Evolutionary conservation across 371 early-diverging fungal genomes (phyloP).

Genomic region (Mitosporidium daphniae): DNA sequence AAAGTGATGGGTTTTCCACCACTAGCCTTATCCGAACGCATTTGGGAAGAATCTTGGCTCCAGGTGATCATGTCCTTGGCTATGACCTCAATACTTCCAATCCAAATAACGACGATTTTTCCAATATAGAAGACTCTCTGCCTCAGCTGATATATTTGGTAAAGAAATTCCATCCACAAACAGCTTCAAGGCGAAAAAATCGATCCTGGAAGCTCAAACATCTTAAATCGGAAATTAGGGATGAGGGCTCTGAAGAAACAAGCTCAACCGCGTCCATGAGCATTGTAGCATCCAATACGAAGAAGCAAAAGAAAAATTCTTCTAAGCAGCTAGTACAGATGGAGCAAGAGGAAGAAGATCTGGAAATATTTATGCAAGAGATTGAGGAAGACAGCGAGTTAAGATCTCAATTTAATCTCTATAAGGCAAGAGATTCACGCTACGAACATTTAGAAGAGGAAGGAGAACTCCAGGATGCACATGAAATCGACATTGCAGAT

Average conservation of each 20-base stretch:
- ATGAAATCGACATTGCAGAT: no score
- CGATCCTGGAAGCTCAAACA: no score
- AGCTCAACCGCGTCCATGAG: no score
- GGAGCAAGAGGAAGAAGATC: constrained; percentile 27
- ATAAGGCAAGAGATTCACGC: no score
- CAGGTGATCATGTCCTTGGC: constrained; percentile 42
- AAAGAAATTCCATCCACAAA: no score
- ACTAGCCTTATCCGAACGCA: constrained; percentile 54
- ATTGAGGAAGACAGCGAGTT: constrained; percentile 79
- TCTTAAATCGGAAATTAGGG: no score
- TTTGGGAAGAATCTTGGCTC: constrained; percentile 43
- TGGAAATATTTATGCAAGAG: constrained; percentile 56
- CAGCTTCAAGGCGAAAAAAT: no score
- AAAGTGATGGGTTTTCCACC: constrained; percentile 25
- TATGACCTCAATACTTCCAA: constrained; percentile 41
- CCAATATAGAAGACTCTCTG: no score
- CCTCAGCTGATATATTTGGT: no score
- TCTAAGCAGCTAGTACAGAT: constrained; percentile 46
- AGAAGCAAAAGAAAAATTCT: constrained; percentile 32
- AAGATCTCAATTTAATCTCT: constrained; percentile 51
- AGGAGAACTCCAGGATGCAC: no score
- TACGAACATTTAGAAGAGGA: no score
- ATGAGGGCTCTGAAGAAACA: no score
- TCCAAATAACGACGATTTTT: constrained; percentile 49
- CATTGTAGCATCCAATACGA: constrained; percentile 19